Percentiles rank a stretch among this genome's conserved stretches.
These are phyloP conservation scores for Syncephalis plumigaleata DNA, from an alignment of 371 early-diverging fungal species.

Conservation along the genomic window DNA sequence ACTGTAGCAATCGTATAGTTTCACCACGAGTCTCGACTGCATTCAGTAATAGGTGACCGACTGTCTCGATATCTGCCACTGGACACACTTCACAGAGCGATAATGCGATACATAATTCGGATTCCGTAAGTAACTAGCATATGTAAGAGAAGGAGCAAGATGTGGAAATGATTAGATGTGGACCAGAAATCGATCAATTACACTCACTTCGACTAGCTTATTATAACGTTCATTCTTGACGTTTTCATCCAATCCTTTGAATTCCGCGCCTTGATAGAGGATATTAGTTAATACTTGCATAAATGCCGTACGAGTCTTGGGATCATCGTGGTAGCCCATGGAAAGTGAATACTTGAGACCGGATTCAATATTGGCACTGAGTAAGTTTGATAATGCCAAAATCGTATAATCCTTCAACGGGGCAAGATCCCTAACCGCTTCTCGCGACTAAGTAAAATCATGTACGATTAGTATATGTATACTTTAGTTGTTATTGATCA, in stretches of 20 bases:
- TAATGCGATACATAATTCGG: conserved; percentile 51
- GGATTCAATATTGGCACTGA: conserved; percentile 80
- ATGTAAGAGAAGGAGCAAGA: conserved; percentile 1
- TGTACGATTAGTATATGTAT: background rate
- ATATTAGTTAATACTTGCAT: conserved; percentile 86
- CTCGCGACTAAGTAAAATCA: conserved; percentile 23
- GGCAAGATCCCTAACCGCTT: conserved; percentile 36
- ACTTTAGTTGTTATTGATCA: background rate
- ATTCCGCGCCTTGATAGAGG: conserved; percentile 71
- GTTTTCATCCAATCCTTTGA: conserved; percentile 63
- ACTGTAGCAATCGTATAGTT: conserved; percentile 50
- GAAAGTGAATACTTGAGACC: conserved; percentile 78
- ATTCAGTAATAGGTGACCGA: conserved; percentile 54
- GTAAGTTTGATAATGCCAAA: conserved; percentile 69
- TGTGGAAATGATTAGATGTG: background rate
- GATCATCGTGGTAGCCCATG: conserved; percentile 85
- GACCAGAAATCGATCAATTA: background rate
- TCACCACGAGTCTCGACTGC: conserved; percentile 64
- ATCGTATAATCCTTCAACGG: conserved; percentile 71
- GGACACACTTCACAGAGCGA: conserved; percentile 77
- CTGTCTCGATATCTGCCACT: conserved; percentile 73
- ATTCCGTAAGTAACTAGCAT: conserved; percentile 29
- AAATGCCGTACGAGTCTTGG: conserved; percentile 70
- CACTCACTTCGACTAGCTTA: conserved; percentile 43
- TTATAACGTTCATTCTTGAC: conserved; percentile 54